phyloP scores from a whole-genome alignment of 768 basidiomycete genomes.

The Lactarius quietus region DNA sequence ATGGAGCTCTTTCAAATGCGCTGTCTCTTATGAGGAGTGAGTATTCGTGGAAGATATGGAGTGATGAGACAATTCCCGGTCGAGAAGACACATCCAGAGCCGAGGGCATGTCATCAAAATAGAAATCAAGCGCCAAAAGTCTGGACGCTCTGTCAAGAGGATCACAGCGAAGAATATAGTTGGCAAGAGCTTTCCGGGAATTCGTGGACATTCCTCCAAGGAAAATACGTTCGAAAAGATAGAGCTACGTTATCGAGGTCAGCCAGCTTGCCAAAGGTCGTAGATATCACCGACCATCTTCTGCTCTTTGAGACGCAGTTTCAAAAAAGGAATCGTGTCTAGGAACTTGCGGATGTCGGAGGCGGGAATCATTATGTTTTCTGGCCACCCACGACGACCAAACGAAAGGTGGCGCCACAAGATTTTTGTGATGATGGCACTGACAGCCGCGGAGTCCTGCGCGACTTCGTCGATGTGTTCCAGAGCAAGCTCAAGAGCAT shows the following conservation, averaged over 20 bases:
- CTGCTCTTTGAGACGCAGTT: neutral
- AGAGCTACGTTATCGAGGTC: neutral
- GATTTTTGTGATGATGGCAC: constrained; percentile 37
- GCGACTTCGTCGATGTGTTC: constrained; percentile 29
- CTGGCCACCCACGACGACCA: constrained; percentile 13
- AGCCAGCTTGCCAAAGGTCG: neutral
- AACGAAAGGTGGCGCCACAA: constrained; percentile 32
- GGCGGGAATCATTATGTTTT: neutral
- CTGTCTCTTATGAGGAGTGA: constrained; percentile 12
- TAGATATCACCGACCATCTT: neutral
- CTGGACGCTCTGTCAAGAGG: constrained; percentile 1
- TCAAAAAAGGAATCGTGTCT: neutral
- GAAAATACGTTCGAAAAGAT: constrained; percentile 10
- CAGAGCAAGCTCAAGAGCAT: constrained; percentile 48
- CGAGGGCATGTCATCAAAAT: constrained; percentile 16
- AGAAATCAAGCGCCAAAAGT: constrained; percentile 7
- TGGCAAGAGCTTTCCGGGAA: neutral
- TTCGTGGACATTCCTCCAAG: neutral
- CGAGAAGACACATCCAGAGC: constrained; percentile 18
- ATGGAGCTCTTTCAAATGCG: constrained; percentile 9
- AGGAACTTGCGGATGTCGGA: neutral
- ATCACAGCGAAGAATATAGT: constrained; percentile 3
- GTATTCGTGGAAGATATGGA: constrained; percentile 11
- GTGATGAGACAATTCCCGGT: neutral
- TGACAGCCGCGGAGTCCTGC: constrained; percentile 30